Evolutionary conservation across 129 eudicot species (phyloP), one percentile per base, ranked within the genome.

Genomic region (Chrysanthemum makinoi): DNA sequence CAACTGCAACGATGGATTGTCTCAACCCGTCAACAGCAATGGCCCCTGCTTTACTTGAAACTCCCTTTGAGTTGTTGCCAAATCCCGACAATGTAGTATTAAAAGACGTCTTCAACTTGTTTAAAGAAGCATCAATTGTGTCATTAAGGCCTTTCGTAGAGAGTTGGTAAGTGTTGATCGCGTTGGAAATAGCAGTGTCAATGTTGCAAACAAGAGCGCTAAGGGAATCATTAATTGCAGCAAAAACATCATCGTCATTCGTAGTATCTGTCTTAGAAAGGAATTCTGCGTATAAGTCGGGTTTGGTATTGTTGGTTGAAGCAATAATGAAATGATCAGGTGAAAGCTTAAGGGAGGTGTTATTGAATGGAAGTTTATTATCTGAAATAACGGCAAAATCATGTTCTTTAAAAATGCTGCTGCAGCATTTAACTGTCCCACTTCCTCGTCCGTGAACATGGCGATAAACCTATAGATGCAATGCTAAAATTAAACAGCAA

Each of bases 1-100:
- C 96, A 49, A 72, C 72, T 8, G 75, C 48, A 26, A 81, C 7
- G 47, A 92, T 73, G 19, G 75, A 68, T 5, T 66, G 50, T 79
- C 95, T 89, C 74, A 94, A 76, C 22, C 77, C 77, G 75, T 94
- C 93, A 75, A 89, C 83, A 52, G 85, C 88, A 76, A 80, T 10
- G 50, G 78, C 47, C 14, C 78, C 97, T 54, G 79, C 83, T 78
- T 66, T 83, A 72, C 80, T 77, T 4, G 88, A 85, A 39, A 74
- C 80, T 67, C 75, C 86, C 82, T 87, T 83, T 10, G 87, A 57
- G 70, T 61, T 86, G 62, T 55, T 44, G 35, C 93, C 77, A 1
- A 94, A n/a, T 12, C 80, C 83, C 53, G 70, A 76, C 64, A 89
- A 70, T 70, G 65, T 75, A 60, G 57, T 69, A 55, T 84, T 80